A percentile compares a stretch with the other conserved stretches of the same genome.
Evolutionary conservation across 495 filamentous ascomycete genomes (phyloP).

Genomic region (Xeromyces bisporus): DNA sequence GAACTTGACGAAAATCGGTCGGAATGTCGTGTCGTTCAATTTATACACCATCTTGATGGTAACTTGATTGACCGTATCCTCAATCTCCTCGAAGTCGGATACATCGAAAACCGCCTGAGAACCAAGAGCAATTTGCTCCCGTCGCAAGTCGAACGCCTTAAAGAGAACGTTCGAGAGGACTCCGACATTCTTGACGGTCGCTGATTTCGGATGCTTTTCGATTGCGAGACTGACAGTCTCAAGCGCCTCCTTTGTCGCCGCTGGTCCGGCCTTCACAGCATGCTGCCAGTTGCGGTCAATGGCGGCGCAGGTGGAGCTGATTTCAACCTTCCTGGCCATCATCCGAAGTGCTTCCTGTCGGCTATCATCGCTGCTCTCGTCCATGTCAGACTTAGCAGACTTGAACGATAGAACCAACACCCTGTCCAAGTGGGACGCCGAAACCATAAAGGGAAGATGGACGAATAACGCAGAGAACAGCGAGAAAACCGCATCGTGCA

Average conservation of each 20-base stretch:
- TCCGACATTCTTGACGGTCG: constrained; percentile 49
- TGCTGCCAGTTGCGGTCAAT: constrained; percentile 51
- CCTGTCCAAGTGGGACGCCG: constrained; percentile 48
- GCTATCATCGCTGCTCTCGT: constrained; percentile 40
- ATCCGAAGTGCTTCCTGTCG: constrained; percentile 52
- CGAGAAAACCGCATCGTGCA: constrained; percentile 69
- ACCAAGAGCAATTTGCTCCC: constrained; percentile 26
- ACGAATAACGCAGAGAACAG: constrained; percentile 64
- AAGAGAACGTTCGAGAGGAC: constrained; percentile 54
- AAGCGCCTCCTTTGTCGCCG: constrained; percentile 50
- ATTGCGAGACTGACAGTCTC: constrained; percentile 48
- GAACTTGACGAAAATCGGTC: constrained; percentile 72
- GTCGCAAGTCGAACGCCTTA: constrained; percentile 54
- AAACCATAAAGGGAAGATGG: constrained; percentile 73
- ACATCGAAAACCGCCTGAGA: constrained; percentile 24
- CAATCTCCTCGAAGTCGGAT: constrained; percentile 43
- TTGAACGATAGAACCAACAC: constrained; percentile 50
- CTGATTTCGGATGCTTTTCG: constrained; percentile 57
- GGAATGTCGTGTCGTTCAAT: constrained; percentile 87
- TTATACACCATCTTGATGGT: constrained; percentile 86
- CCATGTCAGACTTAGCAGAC: constrained; percentile 40
- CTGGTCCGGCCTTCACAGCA: constrained; percentile 40
- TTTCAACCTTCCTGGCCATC: constrained; percentile 53
- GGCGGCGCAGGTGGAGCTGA: constrained; percentile 48
- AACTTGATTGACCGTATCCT: constrained; percentile 44